These are phyloP conservation scores for Lathyrus aphaca DNA, from an alignment of 306 rosid species.

Conservation along the genomic window DNA sequence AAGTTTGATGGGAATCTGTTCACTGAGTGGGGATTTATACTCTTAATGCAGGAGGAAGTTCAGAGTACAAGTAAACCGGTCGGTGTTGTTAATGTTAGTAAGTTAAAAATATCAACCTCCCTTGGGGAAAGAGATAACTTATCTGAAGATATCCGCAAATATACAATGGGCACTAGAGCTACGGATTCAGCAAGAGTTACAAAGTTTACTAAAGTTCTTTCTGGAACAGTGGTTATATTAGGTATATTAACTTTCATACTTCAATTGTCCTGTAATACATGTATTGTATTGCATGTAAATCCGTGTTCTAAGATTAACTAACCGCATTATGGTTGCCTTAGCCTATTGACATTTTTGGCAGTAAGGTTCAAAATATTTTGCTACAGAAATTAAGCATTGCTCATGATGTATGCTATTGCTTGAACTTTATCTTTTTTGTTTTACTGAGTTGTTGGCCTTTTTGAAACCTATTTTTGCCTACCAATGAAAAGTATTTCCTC, in stretches of 20 bases:
- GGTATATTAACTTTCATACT: constrained; percentile 50
- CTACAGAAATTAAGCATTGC: too few species aligned
- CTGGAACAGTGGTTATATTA: constrained; percentile 74
- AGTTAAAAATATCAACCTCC: constrained; percentile 51
- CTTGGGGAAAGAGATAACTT: constrained; percentile 39
- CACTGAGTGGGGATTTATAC: constrained; percentile 37
- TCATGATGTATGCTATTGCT: constrained; percentile 1
- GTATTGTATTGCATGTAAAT: too few species aligned
- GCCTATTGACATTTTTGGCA: too few species aligned
- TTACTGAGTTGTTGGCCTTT: constrained; percentile 9
- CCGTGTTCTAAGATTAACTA: too few species aligned
- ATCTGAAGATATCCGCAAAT: constrained; percentile 58
- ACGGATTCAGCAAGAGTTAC: constrained; percentile 85
- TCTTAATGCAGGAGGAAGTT: constrained; percentile 63
- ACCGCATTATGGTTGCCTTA: too few species aligned
- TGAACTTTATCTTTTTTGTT: neutral
- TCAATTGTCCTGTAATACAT: constrained; percentile 34
- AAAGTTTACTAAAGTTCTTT: constrained; percentile 83
- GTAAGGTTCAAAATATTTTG: too few species aligned
- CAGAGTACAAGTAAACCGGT: constrained; percentile 50
- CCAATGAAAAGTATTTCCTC: neutral
- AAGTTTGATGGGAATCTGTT: constrained; percentile 9
- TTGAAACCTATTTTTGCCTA: constrained; percentile 5
- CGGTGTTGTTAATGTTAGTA: constrained; percentile 47
- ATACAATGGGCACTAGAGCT: constrained; percentile 76